Conservation (phyloP, 1,139 yeast genomes). For the Candida tetrigidarum region DNA sequence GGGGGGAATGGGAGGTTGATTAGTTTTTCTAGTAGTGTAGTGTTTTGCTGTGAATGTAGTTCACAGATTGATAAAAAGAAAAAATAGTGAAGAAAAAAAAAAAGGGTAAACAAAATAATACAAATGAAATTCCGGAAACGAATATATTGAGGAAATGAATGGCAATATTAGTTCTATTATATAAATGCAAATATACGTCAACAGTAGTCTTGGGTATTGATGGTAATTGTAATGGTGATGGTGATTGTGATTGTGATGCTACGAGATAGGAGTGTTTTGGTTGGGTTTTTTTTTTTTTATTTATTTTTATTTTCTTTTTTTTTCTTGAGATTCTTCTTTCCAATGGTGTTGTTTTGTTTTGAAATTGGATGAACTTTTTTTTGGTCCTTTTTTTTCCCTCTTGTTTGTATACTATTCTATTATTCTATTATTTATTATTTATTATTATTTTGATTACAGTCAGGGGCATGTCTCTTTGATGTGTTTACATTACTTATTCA, state of each 20-base stretch:
- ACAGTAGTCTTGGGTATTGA: too few species aligned
- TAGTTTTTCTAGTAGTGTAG: not conserved
- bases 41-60: not conserved
- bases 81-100: too few species aligned
- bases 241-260: not conserved
- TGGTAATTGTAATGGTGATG: not conserved
- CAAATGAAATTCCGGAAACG: not conserved
- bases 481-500: too few species aligned
- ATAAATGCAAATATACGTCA: not conserved
- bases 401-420: too few species aligned
- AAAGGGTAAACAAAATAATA: not conserved
- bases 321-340: not conserved
- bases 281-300: not conserved
- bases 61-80: not conserved
- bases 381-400: not conserved
- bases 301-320: not conserved
- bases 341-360: conserved; percentile 4
- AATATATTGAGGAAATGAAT: not conserved
- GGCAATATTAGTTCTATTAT: not conserved
- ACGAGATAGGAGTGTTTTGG: not conserved
- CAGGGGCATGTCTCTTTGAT: too few species aligned
- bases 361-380: conserved; percentile 4
- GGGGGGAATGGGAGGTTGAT: not conserved
- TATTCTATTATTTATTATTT: not conserved
- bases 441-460: not conserved